A percentile compares a stretch with the other conserved stretches of the same genome.
These are phyloP conservation scores for Saccharum officinarum DNA, from an alignment of 176 grass and related monocot species.

Conservation along the genomic window DNA sequence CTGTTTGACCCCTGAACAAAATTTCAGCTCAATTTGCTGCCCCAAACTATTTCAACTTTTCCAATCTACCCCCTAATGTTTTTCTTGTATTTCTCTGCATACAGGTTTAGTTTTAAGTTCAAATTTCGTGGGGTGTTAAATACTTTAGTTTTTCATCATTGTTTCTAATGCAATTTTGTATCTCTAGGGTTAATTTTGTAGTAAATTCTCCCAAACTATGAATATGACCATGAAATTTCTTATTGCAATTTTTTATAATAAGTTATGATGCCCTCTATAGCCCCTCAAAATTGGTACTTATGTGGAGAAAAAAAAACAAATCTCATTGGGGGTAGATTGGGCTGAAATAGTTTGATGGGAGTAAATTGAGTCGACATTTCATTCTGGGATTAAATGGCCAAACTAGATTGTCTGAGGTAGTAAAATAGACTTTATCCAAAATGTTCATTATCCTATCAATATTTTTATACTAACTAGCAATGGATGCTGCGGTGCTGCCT, in stretches of 20 bases:
- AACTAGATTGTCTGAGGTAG: background rate
- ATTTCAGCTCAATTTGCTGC: background rate
- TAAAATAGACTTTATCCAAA: background rate
- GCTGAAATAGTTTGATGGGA: background rate
- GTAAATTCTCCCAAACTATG: background rate
- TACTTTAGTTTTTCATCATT: background rate
- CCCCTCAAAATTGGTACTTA: background rate
- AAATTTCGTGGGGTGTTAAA: background rate
- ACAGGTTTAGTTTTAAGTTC: background rate
- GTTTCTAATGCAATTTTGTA: background rate
- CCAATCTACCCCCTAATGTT: background rate
- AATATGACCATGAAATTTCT: background rate
- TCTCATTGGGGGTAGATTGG: background rate
- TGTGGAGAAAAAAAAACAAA: background rate
- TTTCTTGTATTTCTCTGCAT: background rate
- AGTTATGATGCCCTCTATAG: background rate
- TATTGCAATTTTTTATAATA: background rate
- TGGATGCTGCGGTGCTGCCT: background rate
- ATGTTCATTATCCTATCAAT: background rate
- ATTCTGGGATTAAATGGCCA: background rate
- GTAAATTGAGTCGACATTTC: background rate
- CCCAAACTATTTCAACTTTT: background rate
- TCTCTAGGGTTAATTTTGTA: background rate
- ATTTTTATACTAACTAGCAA: background rate
- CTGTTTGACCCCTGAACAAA: background rate